phyloP scores from a whole-genome alignment of 2,329 filamentous ascomycete genomes.

The Alternaria arbusti region DNA sequence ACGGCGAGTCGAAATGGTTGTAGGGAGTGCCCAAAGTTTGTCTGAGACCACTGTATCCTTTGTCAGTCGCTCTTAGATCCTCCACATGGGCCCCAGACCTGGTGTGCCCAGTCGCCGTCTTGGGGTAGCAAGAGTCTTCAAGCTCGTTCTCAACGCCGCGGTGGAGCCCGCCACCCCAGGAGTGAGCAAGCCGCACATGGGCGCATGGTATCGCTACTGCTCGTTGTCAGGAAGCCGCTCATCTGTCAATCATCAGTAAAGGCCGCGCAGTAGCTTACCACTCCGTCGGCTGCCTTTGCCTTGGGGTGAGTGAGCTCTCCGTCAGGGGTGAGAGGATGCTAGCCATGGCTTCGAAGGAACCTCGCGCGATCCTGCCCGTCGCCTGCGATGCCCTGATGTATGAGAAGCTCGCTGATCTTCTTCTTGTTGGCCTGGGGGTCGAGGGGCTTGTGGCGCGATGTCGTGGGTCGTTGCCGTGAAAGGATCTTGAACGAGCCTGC shows the following conservation, averaged over 20 bases:
- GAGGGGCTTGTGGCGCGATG: not conserved
- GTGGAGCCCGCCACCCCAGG: not conserved
- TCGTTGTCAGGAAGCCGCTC: too few species aligned
- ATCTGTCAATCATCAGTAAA: not conserved
- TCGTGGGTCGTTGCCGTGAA: not conserved
- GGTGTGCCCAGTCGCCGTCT: not conserved
- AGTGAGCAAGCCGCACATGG: too few species aligned
- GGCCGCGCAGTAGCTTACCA: not conserved
- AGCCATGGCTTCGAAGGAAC: not conserved
- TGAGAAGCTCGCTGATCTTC: not conserved
- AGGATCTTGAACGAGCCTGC: too few species aligned
- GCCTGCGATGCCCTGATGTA: not conserved
- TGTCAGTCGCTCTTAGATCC: not conserved
- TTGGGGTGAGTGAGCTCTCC: not conserved
- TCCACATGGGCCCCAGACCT: fast-evolving
- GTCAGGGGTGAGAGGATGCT: not conserved
- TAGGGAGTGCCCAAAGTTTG: not conserved
- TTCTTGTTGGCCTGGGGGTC: not conserved
- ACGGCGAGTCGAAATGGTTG: not conserved
- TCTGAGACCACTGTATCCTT: not conserved
- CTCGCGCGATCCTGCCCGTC: not conserved
- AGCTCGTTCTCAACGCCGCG: not conserved
- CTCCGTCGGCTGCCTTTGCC: not conserved
- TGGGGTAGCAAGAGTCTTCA: not conserved
- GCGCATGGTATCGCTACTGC: not conserved